These are phyloP conservation scores for Cyberlindnera lachancei DNA, from an alignment of 805 yeast genomes.

Conservation along the genomic window DNA sequence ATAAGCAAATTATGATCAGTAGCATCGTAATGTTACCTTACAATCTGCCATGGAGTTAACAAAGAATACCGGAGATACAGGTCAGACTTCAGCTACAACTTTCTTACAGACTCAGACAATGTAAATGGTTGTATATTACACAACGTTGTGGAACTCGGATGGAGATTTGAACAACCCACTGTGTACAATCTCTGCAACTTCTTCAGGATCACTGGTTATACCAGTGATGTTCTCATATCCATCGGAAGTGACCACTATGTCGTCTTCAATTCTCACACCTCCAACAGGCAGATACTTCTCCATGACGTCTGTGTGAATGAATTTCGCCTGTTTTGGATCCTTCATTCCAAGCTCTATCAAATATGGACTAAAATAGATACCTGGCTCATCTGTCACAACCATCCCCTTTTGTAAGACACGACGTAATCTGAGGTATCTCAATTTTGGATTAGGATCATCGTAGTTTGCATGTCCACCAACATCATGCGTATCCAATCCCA, in stretches of 20 bases:
- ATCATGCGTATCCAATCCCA: slow-evolving; percentile 96
- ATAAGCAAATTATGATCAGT: no score
- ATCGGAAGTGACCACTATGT: slow-evolving; percentile 63
- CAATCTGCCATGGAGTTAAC: no score
- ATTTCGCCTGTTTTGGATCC: slow-evolving; percentile 27
- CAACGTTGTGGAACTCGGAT: slow-evolving; percentile 48
- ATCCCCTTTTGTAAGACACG: slow-evolving; percentile 64
- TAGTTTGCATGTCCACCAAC: slow-evolving; percentile 87
- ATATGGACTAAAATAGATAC: slow-evolving; percentile 82
- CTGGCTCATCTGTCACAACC: slow-evolving; percentile 95
- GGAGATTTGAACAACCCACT: slow-evolving; percentile 58
- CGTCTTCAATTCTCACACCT: slow-evolving; percentile 97
- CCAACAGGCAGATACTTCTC: slow-evolving; percentile 83
- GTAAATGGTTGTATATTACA: no score
- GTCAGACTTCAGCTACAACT: no score
- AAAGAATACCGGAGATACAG: no score
- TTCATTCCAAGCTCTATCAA: slow-evolving; percentile 58
- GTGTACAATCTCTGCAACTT: slow-evolving; percentile 69
- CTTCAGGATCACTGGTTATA: slow-evolving; percentile 80
- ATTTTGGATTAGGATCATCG: slow-evolving; percentile 71
- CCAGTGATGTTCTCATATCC: slow-evolving; percentile 81
- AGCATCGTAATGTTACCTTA: no score
- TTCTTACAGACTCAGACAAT: no score
- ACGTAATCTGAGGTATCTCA: slow-evolving; percentile 73
- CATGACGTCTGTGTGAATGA: slow-evolving; percentile 54